Evolutionary conservation across 345 rosid species (phyloP).

Genomic region (Hibiscus syriacus): DNA sequence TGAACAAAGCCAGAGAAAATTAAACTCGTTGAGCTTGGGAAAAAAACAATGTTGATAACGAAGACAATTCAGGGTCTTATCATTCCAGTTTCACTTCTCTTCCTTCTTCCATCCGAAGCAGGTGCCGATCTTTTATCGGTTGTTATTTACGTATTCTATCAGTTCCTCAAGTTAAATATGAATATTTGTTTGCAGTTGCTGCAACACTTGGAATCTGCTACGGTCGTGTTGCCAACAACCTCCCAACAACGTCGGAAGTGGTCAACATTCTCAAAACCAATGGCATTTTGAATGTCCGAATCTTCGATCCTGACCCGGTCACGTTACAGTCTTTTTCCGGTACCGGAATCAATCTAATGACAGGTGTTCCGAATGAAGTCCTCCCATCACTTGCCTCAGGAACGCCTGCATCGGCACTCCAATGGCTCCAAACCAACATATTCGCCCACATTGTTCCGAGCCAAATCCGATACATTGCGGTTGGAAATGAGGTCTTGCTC

Average conservation of each 20-base stretch:
- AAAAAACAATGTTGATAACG: not conserved
- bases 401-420: constrained; percentile 1
- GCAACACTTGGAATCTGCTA: constrained; percentile 32
- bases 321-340: constrained; percentile 41
- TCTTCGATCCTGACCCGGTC: constrained; percentile 27
- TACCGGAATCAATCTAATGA: constrained; percentile 28
- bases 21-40: not conserved
- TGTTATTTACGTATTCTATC: not conserved
- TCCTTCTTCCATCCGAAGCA: constrained; percentile 1
- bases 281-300: constrained; percentile 27
- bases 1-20: not conserved
- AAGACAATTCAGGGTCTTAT: not conserved
- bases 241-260: constrained; percentile 26
- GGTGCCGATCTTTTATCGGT: not conserved
- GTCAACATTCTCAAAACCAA: constrained; percentile 24
- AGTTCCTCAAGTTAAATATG: not conserved
- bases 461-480: constrained; percentile 40
- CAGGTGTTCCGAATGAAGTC: constrained; percentile 24
- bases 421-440: constrained; percentile 33
- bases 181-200: constrained; percentile 5
- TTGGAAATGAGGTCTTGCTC: constrained; percentile 40
- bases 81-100: not conserved
- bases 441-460: constrained; percentile 23
- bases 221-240: constrained; percentile 31
- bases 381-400: constrained; percentile 24